These are phyloP conservation scores for Deakozyma indianensis DNA, from an alignment of 805 yeast species.

Conservation along the genomic window DNA sequence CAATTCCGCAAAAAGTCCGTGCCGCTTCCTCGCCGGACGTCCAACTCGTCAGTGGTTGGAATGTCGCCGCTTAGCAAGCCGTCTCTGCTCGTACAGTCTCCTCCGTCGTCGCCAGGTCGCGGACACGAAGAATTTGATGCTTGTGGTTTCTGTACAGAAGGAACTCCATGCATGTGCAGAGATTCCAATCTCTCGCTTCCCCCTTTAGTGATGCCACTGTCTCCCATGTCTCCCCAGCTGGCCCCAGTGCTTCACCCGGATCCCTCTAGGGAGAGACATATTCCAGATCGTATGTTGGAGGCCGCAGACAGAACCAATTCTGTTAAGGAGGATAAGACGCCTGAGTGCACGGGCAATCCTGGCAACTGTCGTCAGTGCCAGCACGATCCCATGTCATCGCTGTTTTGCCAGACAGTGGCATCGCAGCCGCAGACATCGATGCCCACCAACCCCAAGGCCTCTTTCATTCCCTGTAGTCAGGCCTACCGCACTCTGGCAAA, in stretches of 20 bases:
- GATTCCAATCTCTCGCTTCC: conserved; percentile 38
- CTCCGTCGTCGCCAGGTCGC: conserved; percentile 6
- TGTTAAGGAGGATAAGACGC: conserved; percentile 8
- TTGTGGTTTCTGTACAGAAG: conserved; percentile 91
- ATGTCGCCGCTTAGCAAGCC: conserved; percentile 5
- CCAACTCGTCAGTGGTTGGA: conserved; percentile 2
- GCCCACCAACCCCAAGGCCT: conserved; percentile 9
- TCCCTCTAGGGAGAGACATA: conserved; percentile 36
- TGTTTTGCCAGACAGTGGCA: conserved; percentile 80
- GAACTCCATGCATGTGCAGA: conserved; percentile 82
- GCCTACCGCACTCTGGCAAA: conserved; percentile 79
- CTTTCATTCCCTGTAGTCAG: conserved; percentile 77
- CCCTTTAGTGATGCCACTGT: conserved; percentile 9
- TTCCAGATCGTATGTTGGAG: conserved; percentile 1
- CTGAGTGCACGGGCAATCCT: conserved; percentile 66
- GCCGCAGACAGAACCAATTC: conserved; percentile 5
- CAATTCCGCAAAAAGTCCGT: conserved; percentile 14
- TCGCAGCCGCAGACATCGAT: conserved; percentile 17
- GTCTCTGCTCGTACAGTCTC: conserved; percentile 7
- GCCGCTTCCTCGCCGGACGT: conserved; percentile 12
- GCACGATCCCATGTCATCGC: conserved; percentile 71
- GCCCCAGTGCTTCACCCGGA: conserved; percentile 50
- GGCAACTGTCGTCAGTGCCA: conserved; percentile 80
- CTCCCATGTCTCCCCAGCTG: conserved; percentile 1
- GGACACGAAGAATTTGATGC: conserved; percentile 32